A percentile compares a stretch with the other conserved stretches of the same genome.
Conservation (phyloP, 2,329 filamentous ascomycete species). For the Phialophora macrospora region DNA sequence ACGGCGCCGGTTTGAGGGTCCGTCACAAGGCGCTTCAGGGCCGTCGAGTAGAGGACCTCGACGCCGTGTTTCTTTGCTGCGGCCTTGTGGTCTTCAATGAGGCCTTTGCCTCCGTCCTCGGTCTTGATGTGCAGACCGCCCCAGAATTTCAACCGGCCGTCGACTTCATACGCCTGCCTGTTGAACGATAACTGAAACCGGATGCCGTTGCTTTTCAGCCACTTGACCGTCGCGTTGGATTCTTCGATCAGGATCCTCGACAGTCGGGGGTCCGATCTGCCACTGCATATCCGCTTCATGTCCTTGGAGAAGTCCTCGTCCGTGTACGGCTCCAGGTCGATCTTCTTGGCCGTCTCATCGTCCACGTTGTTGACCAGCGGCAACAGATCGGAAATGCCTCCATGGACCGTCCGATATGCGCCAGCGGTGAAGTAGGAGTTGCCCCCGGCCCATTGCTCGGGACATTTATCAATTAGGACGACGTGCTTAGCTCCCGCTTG, state of each 20-base stretch:
- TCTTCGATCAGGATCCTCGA: conserved; percentile 57
- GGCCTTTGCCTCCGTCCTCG: conserved; percentile 63
- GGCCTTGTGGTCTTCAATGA: conserved; percentile 56
- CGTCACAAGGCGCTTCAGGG: conserved; percentile 50
- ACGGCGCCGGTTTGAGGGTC: conserved; percentile 41
- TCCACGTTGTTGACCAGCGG: conserved; percentile 66
- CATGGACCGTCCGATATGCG: conserved; percentile 63
- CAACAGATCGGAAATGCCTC: conserved; percentile 62
- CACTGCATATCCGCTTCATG: conserved; percentile 61
- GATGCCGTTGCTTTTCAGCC: conserved; percentile 61
- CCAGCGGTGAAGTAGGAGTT: conserved; percentile 71
- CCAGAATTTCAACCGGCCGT: conserved; percentile 68
- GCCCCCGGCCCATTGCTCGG: conserved; percentile 64
- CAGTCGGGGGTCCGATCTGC: conserved; percentile 58
- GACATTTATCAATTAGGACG: conserved; percentile 63
- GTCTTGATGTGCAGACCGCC: conserved; percentile 67
- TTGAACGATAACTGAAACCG: conserved; percentile 67
- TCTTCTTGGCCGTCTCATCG: conserved; percentile 47
- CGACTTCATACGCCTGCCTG: conserved; percentile 68
- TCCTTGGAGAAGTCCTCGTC: conserved; percentile 60
- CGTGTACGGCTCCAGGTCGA: conserved; percentile 65
- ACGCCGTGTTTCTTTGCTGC: conserved; percentile 52
- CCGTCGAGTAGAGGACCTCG: conserved; percentile 54
- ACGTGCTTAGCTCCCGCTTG: conserved; percentile 47
- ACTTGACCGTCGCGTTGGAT: conserved; percentile 58